These are phyloP conservation scores for Alternaria sp. DNA, from an alignment of 2,329 filamentous ascomycete genomes.

Conservation along the genomic window DNA sequence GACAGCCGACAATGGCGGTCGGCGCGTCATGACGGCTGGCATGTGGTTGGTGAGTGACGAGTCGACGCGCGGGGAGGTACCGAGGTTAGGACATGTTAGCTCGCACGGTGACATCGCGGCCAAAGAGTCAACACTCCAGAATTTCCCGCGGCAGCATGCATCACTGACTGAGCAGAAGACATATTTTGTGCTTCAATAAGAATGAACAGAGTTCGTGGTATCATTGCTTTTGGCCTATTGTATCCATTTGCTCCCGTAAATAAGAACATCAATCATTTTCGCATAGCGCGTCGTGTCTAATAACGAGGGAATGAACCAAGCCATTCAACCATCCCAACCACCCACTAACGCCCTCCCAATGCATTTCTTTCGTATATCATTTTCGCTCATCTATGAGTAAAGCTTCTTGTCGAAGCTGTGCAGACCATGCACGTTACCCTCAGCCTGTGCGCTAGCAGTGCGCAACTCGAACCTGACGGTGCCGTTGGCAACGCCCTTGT, in stretches of 20 bases:
- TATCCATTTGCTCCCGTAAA: slow-evolving; percentile 21
- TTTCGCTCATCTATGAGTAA: slow-evolving; percentile 71
- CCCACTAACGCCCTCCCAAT: slow-evolving; percentile 43
- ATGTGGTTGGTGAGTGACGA: slow-evolving; percentile 26
- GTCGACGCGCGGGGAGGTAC: slow-evolving; percentile 41
- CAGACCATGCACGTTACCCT: slow-evolving; percentile 95
- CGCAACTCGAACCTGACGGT: slow-evolving; percentile 91
- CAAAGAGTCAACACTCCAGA: not conserved
- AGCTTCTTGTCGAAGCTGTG: slow-evolving; percentile 99
- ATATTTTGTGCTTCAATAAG: not conserved
- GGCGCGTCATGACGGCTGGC: slow-evolving; percentile 32
- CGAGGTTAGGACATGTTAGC: slow-evolving; percentile 37
- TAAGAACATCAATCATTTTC: slow-evolving; percentile 39
- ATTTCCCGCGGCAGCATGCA: slow-evolving; percentile 12
- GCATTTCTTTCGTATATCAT: slow-evolving; percentile 27
- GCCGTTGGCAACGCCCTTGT: slow-evolving; percentile 76
- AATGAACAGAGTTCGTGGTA: slow-evolving; percentile 40
- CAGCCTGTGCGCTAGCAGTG: slow-evolving; percentile 92
- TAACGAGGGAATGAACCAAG: slow-evolving; percentile 18
- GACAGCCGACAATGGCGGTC: slow-evolving; percentile 16
- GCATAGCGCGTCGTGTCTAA: slow-evolving; percentile 21
- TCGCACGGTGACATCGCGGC: slow-evolving; percentile 6
- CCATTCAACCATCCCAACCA: slow-evolving; percentile 8
- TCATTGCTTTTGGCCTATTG: slow-evolving; percentile 50
- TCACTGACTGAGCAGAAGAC: not conserved